These are phyloP conservation scores for Ajuga chamaepitys DNA, from an alignment of 257 asterid genomes.

Conservation along the genomic window DNA sequence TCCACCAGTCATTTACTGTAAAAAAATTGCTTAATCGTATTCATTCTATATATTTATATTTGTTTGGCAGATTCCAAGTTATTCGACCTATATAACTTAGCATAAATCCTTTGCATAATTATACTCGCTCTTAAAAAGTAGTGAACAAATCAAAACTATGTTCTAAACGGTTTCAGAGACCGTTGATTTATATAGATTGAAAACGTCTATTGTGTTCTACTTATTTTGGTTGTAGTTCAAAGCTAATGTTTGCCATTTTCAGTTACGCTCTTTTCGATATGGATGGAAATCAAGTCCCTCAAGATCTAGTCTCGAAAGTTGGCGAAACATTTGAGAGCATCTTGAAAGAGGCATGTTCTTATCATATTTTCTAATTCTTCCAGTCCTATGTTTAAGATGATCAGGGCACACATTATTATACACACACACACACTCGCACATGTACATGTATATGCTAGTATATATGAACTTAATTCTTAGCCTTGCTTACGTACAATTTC, in stretches of 20 bases:
- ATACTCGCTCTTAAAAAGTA: neutral
- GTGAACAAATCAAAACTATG: neutral
- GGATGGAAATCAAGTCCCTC: conserved; percentile 90
- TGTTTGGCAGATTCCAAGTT: neutral
- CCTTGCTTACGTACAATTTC: neutral
- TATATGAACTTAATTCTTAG: too few relatives aligned
- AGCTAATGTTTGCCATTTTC: conserved; percentile 9
- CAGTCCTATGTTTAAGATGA: neutral
- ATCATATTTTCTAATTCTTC: neutral
- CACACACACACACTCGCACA: too few relatives aligned
- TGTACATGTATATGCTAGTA: too few relatives aligned
- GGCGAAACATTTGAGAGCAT: conserved; percentile 83
- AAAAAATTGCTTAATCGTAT: too few relatives aligned
- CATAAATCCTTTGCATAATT: neutral
- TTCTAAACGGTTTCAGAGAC: neutral
- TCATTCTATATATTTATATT: too few relatives aligned
- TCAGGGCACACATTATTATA: neutral
- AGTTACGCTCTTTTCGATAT: conserved; percentile 88
- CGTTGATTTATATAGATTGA: neutral
- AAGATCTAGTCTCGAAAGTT: conserved; percentile 70
- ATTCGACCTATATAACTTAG: neutral
- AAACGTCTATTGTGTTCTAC: neutral
- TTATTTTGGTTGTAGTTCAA: neutral
- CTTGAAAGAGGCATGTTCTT: conserved; percentile 66
- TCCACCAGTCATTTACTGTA: too few relatives aligned